Percentiles rank a stretch among this genome's conserved stretches.
Conservation (phyloP, 2,329 filamentous ascomycete species). For the Penicillium aurantiogriseum region DNA sequence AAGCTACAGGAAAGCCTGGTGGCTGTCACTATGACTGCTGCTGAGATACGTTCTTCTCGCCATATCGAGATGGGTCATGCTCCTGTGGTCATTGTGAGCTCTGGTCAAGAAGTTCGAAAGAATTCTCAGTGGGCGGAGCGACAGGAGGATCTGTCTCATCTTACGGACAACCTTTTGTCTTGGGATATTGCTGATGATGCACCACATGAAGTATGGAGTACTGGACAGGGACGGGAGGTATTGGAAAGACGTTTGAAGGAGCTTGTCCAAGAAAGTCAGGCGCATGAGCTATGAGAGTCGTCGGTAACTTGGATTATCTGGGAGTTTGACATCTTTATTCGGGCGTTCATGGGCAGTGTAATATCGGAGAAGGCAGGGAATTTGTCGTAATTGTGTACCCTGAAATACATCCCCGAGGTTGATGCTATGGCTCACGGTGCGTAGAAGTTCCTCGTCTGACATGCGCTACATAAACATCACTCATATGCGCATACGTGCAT, state of each 20-base stretch:
- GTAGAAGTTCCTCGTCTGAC: background rate
- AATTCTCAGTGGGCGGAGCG: slow-evolving; percentile 75
- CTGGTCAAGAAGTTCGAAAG: slow-evolving; percentile 66
- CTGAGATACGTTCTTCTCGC: slow-evolving; percentile 74
- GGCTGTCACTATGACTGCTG: slow-evolving; percentile 76
- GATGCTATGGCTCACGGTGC: background rate
- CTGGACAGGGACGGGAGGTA: slow-evolving; percentile 65
- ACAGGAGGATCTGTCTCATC: slow-evolving; percentile 76
- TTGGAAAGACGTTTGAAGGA: slow-evolving; percentile 78
- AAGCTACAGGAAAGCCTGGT: slow-evolving; percentile 92
- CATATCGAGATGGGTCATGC: slow-evolving; percentile 76
- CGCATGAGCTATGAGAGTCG: background rate
- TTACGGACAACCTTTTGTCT: slow-evolving; percentile 73
- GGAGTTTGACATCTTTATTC: background rate
- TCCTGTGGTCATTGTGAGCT: slow-evolving; percentile 78
- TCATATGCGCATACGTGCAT: background rate
- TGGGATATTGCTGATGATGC: slow-evolving; percentile 89
- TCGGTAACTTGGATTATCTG: background rate
- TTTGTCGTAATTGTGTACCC: background rate
- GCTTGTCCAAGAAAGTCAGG: slow-evolving; percentile 51
- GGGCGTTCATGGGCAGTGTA: background rate
- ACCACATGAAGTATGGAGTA: slow-evolving; percentile 83
- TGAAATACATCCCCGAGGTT: background rate
- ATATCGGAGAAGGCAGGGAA: background rate
- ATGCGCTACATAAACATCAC: background rate